Percentiles rank a stretch among this genome's conserved stretches.
These are phyloP conservation scores for Corynascus novoguineensis DNA, from an alignment of 495 filamentous ascomycete genomes.

Conservation along the genomic window DNA sequence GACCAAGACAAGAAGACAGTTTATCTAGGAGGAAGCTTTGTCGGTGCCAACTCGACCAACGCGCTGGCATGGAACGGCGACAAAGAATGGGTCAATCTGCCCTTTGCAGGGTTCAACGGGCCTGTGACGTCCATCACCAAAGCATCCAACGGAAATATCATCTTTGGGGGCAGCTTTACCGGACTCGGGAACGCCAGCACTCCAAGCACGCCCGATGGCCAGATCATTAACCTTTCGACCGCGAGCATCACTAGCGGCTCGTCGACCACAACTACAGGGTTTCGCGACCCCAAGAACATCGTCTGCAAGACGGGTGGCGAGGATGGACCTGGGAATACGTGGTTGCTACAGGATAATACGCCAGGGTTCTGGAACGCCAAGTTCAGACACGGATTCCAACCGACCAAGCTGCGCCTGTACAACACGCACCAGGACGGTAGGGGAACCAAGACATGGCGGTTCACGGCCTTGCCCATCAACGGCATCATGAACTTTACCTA, in stretches of 20 bases:
- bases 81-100: conserved; percentile 74
- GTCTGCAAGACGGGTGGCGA: conserved; percentile 66
- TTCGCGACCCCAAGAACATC: conserved; percentile 74
- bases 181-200: conserved; percentile 76
- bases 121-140: conserved; percentile 83
- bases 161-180: conserved; percentile 90
- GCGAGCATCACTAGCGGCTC: conserved; percentile 65
- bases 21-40: conserved; percentile 86
- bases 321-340: conserved; percentile 67
- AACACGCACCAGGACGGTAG: conserved; percentile 84
- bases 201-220: conserved; percentile 53
- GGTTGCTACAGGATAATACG: conserved; percentile 74
- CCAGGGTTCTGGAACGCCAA: conserved; percentile 80
- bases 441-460: conserved; percentile 80
- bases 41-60: conserved; percentile 73
- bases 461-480: conserved; percentile 71
- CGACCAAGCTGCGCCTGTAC: conserved; percentile 80
- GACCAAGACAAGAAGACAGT: conserved; percentile 77
- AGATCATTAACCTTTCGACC: conserved; percentile 77
- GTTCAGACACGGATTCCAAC: conserved; percentile 74
- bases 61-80: conserved; percentile 75
- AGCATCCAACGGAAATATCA: conserved; percentile 70
- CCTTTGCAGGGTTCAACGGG: conserved; percentile 92
- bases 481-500: conserved; percentile 98
- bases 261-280: conserved; percentile 56